Base-by-base conservation (phyloP, 306 rosid species). In the Senna tora region DNA sequence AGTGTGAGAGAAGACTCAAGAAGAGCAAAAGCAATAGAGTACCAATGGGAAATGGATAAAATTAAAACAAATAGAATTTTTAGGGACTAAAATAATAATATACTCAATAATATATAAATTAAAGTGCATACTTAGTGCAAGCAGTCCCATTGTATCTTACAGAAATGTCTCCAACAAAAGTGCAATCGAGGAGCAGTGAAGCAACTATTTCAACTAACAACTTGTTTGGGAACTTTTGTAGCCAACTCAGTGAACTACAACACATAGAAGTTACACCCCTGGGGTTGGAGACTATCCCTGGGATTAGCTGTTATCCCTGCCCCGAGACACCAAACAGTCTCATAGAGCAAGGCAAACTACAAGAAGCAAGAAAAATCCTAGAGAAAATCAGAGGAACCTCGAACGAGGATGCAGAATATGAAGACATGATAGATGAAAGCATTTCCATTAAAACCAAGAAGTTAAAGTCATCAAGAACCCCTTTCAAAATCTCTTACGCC, bases 241-340 rank as follows among this genome's bases (percentile, higher is more conserved):
- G 97, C 97, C 4, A 92, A 83, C 71, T 70, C 86, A 4, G 79
- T 87, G 10, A 92, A 92, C 28, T 92, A 89, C 32, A 87, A 81
- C 2, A 92, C 96, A 1, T 82, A 84, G 6, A 47, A 75, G 50
- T 54, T 92, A 38, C 97, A 92, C 75, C 96, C 93, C 9, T 89
- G 91, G 93, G 96, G 96, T 10, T 92, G 97, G 97, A 84, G 93
- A 59, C 69, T 93, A 45, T 93, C 98, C 4, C 96, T 93, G 56
- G 97, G 98, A 47, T 85, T 93, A 52, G 97, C 98, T 6, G 64
- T 84, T 5, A 86, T 88, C 30, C 98, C 98, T 1, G 91, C 57
- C 96, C 92, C 0, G 97, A 93, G 85, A 93, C 98, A 54, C 98
- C 98, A 0, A 93, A 93, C 82, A 93, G 97, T 68, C 85, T 93